Conservation (phyloP, 1,139 yeast genomes). For the Hansenula lynferdii region DNA sequence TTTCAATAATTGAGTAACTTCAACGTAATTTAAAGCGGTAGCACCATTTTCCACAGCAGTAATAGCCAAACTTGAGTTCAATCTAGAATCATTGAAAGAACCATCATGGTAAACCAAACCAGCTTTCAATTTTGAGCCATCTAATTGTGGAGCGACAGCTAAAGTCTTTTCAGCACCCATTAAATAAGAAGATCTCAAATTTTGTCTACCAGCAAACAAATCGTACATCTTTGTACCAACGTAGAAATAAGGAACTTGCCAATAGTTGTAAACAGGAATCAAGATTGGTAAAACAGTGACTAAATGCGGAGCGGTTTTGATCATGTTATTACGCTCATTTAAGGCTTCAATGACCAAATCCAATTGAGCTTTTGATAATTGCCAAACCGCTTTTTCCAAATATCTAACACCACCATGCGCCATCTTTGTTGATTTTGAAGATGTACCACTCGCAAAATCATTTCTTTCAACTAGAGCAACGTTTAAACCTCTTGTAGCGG, state of each 20-base stretch:
- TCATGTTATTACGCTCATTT: conserved; percentile 85
- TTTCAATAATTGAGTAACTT: conserved; percentile 73
- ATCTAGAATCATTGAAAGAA: conserved; percentile 87
- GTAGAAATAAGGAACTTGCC: conserved; percentile 96
- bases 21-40: conserved; percentile 81
- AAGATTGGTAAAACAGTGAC: conserved; percentile 84
- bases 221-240: conserved; percentile 92
- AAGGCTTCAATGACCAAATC: conserved; percentile 92
- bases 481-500: conserved; percentile 84
- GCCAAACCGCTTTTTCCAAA: conserved; percentile 91
- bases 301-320: conserved; percentile 91
- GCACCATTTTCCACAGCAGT: conserved; percentile 90
- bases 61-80: conserved; percentile 80
- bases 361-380: conserved; percentile 82
- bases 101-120: conserved; percentile 96
- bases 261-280: conserved; percentile 93
- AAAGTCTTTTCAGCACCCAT: conserved; percentile 64
- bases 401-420: conserved; percentile 98
- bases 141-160: conserved; percentile 85
- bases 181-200: conserved; percentile 74
- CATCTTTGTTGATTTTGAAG: conserved; percentile 94
- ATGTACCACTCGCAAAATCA: conserved; percentile 90
- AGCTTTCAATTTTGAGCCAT: conserved; percentile 75
- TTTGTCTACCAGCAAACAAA: conserved; percentile 86
- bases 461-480: conserved; percentile 83